Percentiles rank a stretch among this genome's conserved stretches.
phyloP scores from a whole-genome alignment of 495 filamentous ascomycete genomes.

The Talaromyces stipitatus region DNA sequence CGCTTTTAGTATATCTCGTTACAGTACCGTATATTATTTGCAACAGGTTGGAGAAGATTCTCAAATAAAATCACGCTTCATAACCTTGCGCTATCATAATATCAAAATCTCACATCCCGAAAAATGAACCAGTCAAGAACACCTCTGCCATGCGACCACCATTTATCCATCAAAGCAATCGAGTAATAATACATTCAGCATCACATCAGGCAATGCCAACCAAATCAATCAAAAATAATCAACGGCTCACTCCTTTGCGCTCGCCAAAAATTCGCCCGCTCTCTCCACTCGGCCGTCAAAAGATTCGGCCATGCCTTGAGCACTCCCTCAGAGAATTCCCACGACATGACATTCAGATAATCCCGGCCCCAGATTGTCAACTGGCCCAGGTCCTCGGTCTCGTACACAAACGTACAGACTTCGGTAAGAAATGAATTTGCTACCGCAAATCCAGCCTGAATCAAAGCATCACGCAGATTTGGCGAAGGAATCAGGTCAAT shows the following conservation, averaged over 20 bases:
- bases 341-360: conserved; percentile 23
- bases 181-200: background rate
- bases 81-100: background rate
- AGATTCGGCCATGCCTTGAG: conserved; percentile 25
- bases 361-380: conserved; percentile 30
- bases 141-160: background rate
- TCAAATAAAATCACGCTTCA: background rate
- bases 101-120: background rate
- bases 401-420: conserved; percentile 15
- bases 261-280: conserved; percentile 27
- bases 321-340: conserved; percentile 25
- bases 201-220: background rate
- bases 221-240: background rate
- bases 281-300: conserved; percentile 19
- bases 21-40: no score
- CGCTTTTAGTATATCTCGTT: background rate
- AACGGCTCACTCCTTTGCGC: conserved; percentile 17
- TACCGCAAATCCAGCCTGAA: conserved; percentile 6
- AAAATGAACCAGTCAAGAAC: background rate
- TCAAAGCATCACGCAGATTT: conserved; percentile 18
- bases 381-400: conserved; percentile 18
- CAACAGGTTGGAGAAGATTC: background rate
- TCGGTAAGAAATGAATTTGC: conserved; percentile 19
- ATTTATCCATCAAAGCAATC: background rate
- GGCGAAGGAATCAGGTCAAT: conserved; percentile 31